Evolutionary conservation across 2,329 filamentous ascomycete genomes (phyloP).

Genomic region (Teratosphaeria viscida): DNA sequence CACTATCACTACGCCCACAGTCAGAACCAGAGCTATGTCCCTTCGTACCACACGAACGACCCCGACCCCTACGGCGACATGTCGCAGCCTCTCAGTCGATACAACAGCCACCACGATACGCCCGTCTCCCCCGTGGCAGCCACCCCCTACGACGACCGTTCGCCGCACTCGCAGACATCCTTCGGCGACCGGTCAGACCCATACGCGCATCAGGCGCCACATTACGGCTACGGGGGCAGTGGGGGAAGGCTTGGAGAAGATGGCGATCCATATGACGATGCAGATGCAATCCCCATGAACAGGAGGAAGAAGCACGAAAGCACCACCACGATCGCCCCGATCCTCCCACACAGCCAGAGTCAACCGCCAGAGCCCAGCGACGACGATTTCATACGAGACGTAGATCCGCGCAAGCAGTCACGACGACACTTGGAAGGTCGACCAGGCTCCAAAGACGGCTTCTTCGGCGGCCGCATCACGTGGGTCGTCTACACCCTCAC

Average conservation of each 20-base stretch:
- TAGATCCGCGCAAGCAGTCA: slow-evolving; percentile 15
- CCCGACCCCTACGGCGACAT: not conserved
- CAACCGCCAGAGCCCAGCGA: slow-evolving; percentile 17
- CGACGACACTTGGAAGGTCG: not conserved
- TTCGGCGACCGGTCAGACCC: slow-evolving; percentile 23
- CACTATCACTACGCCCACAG: not conserved
- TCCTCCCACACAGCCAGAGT: slow-evolving; percentile 25
- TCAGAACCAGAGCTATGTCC: not conserved
- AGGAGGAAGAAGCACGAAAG: slow-evolving; percentile 30
- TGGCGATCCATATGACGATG: slow-evolving; percentile 38
- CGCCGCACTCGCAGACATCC: slow-evolving; percentile 10
- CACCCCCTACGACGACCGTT: not conserved
- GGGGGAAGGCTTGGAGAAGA: slow-evolving; percentile 45
- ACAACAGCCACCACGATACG: slow-evolving; percentile 35
- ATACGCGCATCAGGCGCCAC: slow-evolving; percentile 13
- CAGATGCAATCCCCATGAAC: slow-evolving; percentile 39
- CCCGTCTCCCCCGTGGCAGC: slow-evolving; percentile 22
- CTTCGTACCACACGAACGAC: not conserved
- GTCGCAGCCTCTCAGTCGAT: slow-evolving; percentile 19
- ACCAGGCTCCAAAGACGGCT: slow-evolving; percentile 32
- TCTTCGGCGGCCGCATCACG: slow-evolving; percentile 51
- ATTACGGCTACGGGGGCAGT: slow-evolving; percentile 44
- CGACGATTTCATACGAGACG: slow-evolving; percentile 29
- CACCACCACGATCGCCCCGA: slow-evolving; percentile 25
- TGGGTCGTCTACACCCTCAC: slow-evolving; percentile 79